Evolutionary conservation across 2,329 filamentous ascomycete genomes (phyloP), one percentile per base, ranked within the genome.

Genomic region (Camptophora hylomeconis): DNA sequence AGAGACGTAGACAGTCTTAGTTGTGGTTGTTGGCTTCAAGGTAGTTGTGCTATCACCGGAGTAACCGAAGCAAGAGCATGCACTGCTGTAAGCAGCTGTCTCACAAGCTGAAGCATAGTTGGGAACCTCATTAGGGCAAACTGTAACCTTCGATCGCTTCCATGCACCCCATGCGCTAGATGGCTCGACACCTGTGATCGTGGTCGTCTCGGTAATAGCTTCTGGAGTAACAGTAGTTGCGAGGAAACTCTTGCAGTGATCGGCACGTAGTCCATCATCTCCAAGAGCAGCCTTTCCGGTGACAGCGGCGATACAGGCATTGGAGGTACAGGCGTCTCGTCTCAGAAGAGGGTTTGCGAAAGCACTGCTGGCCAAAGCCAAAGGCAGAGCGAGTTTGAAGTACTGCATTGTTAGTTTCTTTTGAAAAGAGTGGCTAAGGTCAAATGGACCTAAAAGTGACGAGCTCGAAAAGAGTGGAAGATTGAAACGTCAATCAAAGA

Each of bases 401-500:
- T 32, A 38, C 34, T 37, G 39, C 37, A 42, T 44, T 40, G 26
- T 15, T 19, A 26, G 14, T 28, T 28, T 31, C 26, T 15, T 22
- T 33, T 36, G 28, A 32, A 44, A 44, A 26, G 41, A 44, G 24
- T 38, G 41, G 31, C 36, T 40, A 31, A 38, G 39, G 39, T 40
- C 33, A 37, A 17, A 35, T 16, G n/a, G 38, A 41, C 40, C 38
- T 39, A 23, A 31, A 33, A 33, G 24, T 15, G 30, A 21, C 30
- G 30, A 31, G 35, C 32, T 40, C 36, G 30, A 30, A 43, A 40
- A 35, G 41, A 44, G 35, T 42, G 41, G 41, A 40, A 31, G 41
- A 44, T 39, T 44, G 41, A 41, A 38, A 44, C 27, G 5, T 41
- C 41, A 44, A 44, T 44, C 41, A 24, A 34, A 22, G 12, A 17